phyloP scores from a whole-genome alignment of 1,139 yeast genomes.

The Protomyces inouyei region DNA sequence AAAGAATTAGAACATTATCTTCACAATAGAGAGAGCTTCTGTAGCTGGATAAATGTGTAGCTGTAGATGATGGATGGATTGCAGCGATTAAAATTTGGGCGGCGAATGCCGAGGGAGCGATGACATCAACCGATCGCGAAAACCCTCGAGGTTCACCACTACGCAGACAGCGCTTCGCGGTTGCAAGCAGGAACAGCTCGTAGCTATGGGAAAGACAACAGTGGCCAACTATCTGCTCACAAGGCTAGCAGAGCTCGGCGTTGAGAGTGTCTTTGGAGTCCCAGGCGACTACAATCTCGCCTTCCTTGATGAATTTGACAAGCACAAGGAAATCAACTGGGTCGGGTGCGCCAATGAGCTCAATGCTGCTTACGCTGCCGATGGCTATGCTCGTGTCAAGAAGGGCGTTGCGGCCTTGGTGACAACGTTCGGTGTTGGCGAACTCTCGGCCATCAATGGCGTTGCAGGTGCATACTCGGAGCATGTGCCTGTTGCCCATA shows the following conservation, averaged over 20 bases:
- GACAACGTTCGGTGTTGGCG: slow-evolving; percentile 50
- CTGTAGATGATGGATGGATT: no score
- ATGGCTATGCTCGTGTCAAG: slow-evolving; percentile 63
- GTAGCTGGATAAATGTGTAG: no score
- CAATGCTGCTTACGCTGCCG: slow-evolving; percentile 71
- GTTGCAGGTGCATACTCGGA: slow-evolving; percentile 79
- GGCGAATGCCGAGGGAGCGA: no score
- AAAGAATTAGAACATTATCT: no score
- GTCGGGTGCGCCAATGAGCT: slow-evolving; percentile 60
- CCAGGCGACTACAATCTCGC: slow-evolving; percentile 59
- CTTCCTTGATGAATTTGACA: slow-evolving; percentile 22
- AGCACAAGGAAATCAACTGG: slow-evolving; percentile 47
- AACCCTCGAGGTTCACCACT: no score
- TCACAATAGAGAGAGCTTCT: no score
- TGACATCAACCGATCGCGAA: no score
- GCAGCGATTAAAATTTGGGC: no score
- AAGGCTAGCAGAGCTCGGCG: slow-evolving; percentile 47
- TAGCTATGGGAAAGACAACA: not conserved
- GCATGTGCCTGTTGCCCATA: slow-evolving; percentile 69
- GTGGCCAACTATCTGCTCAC: slow-evolving; percentile 51
- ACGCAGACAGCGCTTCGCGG: no score
- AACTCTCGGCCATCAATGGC: slow-evolving; percentile 69
- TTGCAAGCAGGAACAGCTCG: no score
- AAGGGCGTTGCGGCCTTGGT: slow-evolving; percentile 30
- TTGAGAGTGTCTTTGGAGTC: slow-evolving; percentile 49